Conservation (phyloP, 805 yeast species). For the Ogataea methylovora region DNA sequence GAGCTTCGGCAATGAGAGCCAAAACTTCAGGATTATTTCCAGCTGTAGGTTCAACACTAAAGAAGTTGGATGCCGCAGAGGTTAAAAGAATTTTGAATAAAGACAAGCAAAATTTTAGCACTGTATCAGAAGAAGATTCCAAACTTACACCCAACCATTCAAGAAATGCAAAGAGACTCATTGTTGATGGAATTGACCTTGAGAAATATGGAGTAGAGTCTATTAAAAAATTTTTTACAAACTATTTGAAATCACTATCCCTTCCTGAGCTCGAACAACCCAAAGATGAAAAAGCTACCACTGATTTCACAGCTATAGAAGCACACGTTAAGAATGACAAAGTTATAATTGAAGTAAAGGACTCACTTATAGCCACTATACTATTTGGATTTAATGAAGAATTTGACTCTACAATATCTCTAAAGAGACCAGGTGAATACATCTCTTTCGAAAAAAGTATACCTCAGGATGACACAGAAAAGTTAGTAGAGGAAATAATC, state of each 20-base stretch:
- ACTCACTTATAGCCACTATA: not conserved
- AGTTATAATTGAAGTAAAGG: too few species aligned
- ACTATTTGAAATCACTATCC: slow-evolving; percentile 36
- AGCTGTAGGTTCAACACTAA: slow-evolving; percentile 48
- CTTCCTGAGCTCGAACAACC: slow-evolving; percentile 18
- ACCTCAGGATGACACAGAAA: not conserved
- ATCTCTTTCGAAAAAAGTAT: slow-evolving; percentile 10
- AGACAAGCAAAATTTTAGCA: slow-evolving; percentile 7
- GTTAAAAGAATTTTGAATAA: slow-evolving; percentile 14
- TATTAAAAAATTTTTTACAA: slow-evolving; percentile 37
- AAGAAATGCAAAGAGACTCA: slow-evolving; percentile 14
- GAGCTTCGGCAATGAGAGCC: slow-evolving; percentile 67
- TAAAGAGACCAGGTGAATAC: slow-evolving; percentile 41
- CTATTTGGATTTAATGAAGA: slow-evolving; percentile 32
- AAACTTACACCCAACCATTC: slow-evolving; percentile 20
- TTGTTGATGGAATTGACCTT: slow-evolving; percentile 11
- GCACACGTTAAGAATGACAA: too few species aligned
- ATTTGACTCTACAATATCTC: slow-evolving; percentile 21
- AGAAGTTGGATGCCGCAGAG: slow-evolving; percentile 30
- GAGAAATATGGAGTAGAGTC: slow-evolving; percentile 17
- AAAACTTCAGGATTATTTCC: slow-evolving; percentile 76
- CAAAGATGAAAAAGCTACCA: not conserved
- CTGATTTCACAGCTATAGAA: too few species aligned
- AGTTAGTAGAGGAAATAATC: not conserved
- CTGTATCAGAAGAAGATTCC: slow-evolving; percentile 12